Base-by-base conservation (phyloP, 768 basidiomycete genomes). In the Grammothele lineata region DNA sequence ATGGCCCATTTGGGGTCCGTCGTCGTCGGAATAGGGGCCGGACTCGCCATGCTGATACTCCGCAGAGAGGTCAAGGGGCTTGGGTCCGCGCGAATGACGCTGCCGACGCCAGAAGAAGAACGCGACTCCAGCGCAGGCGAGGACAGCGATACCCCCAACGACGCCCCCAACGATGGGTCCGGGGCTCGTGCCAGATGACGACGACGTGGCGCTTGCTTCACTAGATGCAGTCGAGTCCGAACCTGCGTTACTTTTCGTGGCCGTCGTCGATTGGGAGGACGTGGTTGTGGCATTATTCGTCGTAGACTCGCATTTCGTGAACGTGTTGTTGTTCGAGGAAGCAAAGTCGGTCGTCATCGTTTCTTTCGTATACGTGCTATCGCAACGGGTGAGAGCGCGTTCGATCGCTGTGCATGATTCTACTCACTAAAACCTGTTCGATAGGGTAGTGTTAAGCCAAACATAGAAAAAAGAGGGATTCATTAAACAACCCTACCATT, bases 291-390 rank as follows among this genome's bases (percentile, higher is more conserved):
- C 40, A 40, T 36, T 23, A 21, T 32, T 42, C n/a, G 43, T 45
- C 4, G 47, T 53, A 2, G 52, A 53, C 27, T 38, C 44, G 46
- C 54, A 55, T n/a, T 51, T 35, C 17, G 54, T 55, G 36, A 51
- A 55, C 5, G 54, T 51, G 44, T 55, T 51, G 45, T 55, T 55
- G 37, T 51, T 43, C 19, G 50, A 40, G 19, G 40, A 43, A 12
- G 54, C 54, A 7, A 48, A 43, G 33, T 55, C 47, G 25, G 33
- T 43, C 33, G 35, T 32, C 40, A 50, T 48, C 5, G 43, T 45
- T 12, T 51, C 46, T 27, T 47, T 51, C 11, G 50, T 51, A 17
- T 43, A 55, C 2, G 24, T 38, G 14, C 54, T 55, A 22, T 2
- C 0, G 21, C 0, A 22, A 1, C 1, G 4, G 18, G 45, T n/a